These are phyloP conservation scores for Fusarium sulawesiense DNA, from an alignment of 2,329 filamentous ascomycete species.

Conservation along the genomic window DNA sequence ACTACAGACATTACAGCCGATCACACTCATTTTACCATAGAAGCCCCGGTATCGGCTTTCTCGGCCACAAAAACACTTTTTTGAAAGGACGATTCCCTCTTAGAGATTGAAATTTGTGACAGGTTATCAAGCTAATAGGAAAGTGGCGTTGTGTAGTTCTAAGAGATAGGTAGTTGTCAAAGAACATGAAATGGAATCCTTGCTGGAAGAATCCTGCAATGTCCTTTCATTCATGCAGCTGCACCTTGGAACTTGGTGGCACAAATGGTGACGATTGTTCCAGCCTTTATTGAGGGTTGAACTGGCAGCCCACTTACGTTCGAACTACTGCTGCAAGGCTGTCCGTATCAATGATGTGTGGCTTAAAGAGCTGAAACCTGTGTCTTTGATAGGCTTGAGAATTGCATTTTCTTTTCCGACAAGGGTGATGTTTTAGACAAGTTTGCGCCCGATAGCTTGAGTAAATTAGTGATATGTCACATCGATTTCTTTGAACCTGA, in stretches of 20 bases:
- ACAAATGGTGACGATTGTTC: background rate
- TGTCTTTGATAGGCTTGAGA: background rate
- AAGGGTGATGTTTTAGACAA: fast-evolving
- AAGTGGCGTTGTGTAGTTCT: too few species aligned
- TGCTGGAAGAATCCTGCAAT: background rate
- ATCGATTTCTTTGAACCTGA: background rate
- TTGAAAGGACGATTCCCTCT: too few species aligned
- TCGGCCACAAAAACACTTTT: too few species aligned
- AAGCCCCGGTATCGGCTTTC: too few species aligned
- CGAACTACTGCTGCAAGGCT: background rate
- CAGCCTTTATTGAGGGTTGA: fast-evolving
- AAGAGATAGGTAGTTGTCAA: too few species aligned
- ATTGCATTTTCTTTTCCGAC: background rate
- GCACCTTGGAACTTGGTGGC: too few species aligned
- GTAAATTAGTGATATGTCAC: background rate
- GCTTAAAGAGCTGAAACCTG: background rate
- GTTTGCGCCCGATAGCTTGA: background rate
- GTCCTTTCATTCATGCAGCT: fast-evolving
- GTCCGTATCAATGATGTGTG: background rate
- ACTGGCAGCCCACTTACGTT: background rate
- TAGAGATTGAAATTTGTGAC: too few species aligned
- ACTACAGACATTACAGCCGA: too few species aligned
- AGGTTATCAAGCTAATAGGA: too few species aligned
- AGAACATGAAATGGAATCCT: too few species aligned
- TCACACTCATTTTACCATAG: too few species aligned